Evolutionary conservation across 306 rosid species (phyloP).

Genomic region (Inga laurina): DNA sequence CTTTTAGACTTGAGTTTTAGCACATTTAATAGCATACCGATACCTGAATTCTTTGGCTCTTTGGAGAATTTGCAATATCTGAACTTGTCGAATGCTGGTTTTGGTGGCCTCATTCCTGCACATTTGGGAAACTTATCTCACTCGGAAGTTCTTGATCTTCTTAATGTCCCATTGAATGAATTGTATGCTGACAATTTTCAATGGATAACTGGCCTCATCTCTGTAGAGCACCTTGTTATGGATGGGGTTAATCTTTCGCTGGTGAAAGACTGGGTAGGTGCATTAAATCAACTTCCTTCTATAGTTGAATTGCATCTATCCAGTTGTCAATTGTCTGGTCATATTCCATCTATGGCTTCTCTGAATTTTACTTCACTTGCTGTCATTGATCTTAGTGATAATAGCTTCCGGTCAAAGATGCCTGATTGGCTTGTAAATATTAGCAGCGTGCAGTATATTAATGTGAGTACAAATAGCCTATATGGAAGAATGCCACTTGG

Average conservation of each 20-base stretch:
- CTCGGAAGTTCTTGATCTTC: constrained; percentile 43
- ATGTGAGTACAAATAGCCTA: not conserved
- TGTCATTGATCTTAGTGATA: constrained; percentile 31
- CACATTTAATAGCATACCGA: constrained; percentile 33
- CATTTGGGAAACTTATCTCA: constrained; percentile 40
- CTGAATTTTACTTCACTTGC: constrained; percentile 48
- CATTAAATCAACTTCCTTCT: constrained; percentile 30
- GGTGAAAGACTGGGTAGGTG: constrained; percentile 32
- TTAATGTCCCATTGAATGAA: too few species aligned
- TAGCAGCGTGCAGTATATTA: not conserved
- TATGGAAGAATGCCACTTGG: not conserved
- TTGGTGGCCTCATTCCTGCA: constrained; percentile 38
- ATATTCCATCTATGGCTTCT: constrained; percentile 21
- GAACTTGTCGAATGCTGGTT: constrained; percentile 46
- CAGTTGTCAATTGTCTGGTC: constrained; percentile 16
- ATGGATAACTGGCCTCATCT: constrained; percentile 39
- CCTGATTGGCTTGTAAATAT: constrained; percentile 44
- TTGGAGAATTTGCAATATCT: constrained; percentile 44
- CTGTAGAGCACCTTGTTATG: constrained; percentile 47
- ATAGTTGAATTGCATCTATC: constrained; percentile 42
- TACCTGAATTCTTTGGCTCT: constrained; percentile 45
- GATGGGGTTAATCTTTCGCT: constrained; percentile 40
- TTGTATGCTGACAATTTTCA: constrained; percentile 25
- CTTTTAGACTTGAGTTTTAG: constrained; percentile 53
- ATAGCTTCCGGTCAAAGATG: constrained; percentile 32